Evolutionary conservation across 2,329 filamentous ascomycete species (phyloP).

Genomic region (Ascochyta fabae): DNA sequence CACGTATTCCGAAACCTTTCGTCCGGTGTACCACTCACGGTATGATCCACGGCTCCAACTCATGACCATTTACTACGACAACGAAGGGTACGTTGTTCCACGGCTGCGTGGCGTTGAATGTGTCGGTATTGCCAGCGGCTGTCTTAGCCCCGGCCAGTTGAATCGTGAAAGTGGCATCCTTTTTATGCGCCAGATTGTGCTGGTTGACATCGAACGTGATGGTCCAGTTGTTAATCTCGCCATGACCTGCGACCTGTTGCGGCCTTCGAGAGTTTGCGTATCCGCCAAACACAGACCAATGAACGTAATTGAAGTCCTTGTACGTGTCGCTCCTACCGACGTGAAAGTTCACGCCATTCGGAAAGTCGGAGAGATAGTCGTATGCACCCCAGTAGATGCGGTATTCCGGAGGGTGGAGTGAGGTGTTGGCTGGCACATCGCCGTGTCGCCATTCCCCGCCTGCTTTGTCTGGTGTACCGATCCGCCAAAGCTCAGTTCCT

Average conservation of each 20-base stretch:
- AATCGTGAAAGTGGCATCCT: constrained; percentile 65
- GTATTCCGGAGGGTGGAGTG: constrained; percentile 62
- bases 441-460: constrained; percentile 68
- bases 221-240: constrained; percentile 36
- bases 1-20: no score
- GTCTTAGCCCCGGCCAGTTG: constrained; percentile 69
- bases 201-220: constrained; percentile 23
- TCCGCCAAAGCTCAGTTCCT: constrained; percentile 66
- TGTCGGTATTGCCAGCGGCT: not conserved
- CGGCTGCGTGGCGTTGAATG: constrained; percentile 1
- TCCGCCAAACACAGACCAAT: constrained; percentile 69
- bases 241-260: constrained; percentile 40
- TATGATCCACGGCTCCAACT: constrained; percentile 61
- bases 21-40: constrained; percentile 10
- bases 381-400: constrained; percentile 67
- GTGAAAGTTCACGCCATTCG: constrained; percentile 63
- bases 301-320: constrained; percentile 68
- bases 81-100: constrained; percentile 61
- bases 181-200: constrained; percentile 48
- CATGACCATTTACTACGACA: constrained; percentile 54
- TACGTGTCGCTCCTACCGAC: constrained; percentile 55
- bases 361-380: constrained; percentile 66
- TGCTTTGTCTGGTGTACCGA: constrained; percentile 68
- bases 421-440: constrained; percentile 52
- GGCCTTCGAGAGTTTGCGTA: constrained; percentile 58